Evolutionary conservation across 768 basidiomycete species (phyloP), one percentile per base, ranked within the genome.

Genomic region (Naematelia encephala): DNA sequence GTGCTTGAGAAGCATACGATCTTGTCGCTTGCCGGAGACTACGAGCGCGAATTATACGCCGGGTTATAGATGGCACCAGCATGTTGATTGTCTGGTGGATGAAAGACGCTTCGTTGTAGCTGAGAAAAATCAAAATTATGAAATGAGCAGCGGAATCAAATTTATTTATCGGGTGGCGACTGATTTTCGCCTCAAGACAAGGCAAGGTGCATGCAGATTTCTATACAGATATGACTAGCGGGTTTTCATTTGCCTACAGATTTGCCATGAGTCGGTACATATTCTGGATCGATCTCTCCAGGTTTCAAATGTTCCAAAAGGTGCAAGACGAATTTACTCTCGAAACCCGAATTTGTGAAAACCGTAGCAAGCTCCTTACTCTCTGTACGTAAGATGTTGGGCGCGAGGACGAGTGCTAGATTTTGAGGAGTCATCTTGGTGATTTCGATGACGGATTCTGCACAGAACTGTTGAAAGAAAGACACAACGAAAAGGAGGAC

Each of bases 311-410:
- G 84, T 22, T 89, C 78, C 8, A 94, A 80, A 27, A 96, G 80
- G 70, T 91, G 87, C 64, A 89, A 86, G 1, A 94, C 88, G 68
- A 94, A 93, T 54, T 85, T 83, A 69, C 92, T 88, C 71, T 96
- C 91, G 69, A 87, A 93, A 74, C 89, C 89, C 13, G 92, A 84
- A 76, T 94, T 96, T 28, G 88, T 91, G 73, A 91, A 93, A 10
- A 92, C 91, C 10, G 92, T 81, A 5, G 87, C 82, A 82, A 92
- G 87, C n/a, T 85, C 88, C 49, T 91, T 87, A 14, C 89, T 91
- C 66, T 82, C 87, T 71, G 91, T 93, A 56, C 91, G 81, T 46
- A 96, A 77, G 45, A 96, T 76, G 77, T 94, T 94, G 5, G 91
- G 91, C 1, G 91, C 90, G 86, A 96, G 88, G 19, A 96, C 90